phyloP scores from a whole-genome alignment of 169 alveolate species.

The Babesia gibsoni region DNA sequence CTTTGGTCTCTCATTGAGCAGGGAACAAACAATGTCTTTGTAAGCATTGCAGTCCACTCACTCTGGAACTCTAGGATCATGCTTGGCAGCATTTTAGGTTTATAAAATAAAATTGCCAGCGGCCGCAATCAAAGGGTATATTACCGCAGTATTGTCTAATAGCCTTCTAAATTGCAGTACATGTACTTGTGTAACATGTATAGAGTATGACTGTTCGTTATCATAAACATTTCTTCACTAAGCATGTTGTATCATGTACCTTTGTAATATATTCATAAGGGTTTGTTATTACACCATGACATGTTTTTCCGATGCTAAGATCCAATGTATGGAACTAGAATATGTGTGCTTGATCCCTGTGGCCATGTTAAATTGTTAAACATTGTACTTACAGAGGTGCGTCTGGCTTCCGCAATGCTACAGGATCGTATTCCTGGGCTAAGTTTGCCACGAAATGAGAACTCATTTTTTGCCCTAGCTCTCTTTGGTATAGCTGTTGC shows the following conservation, averaged over 20 bases:
- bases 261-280: too few species aligned
- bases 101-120: too few species aligned
- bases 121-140: too few species aligned
- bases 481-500: constrained; percentile 64
- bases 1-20: constrained; percentile 59
- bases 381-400: constrained; percentile 48
- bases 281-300: too few species aligned
- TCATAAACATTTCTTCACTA: too few species aligned
- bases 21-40: constrained; percentile 34
- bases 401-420: constrained; percentile 65
- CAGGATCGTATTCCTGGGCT: constrained; percentile 69
- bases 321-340: background rate
- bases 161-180: too few species aligned
- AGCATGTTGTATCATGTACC: too few species aligned
- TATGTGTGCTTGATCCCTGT: constrained; percentile 36
- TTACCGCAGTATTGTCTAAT: too few species aligned
- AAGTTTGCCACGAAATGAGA: constrained; percentile 54
- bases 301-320: too few species aligned
- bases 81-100: constrained; percentile 46
- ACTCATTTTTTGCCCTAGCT: constrained; percentile 58
- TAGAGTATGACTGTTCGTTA: too few species aligned
- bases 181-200: too few species aligned
- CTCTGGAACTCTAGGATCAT: constrained; percentile 70
- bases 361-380: background rate
- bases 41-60: constrained; percentile 62